Evolutionary conservation across 2,329 filamentous ascomycete species (phyloP).

Genomic region (Fusarium agapanthi): DNA sequence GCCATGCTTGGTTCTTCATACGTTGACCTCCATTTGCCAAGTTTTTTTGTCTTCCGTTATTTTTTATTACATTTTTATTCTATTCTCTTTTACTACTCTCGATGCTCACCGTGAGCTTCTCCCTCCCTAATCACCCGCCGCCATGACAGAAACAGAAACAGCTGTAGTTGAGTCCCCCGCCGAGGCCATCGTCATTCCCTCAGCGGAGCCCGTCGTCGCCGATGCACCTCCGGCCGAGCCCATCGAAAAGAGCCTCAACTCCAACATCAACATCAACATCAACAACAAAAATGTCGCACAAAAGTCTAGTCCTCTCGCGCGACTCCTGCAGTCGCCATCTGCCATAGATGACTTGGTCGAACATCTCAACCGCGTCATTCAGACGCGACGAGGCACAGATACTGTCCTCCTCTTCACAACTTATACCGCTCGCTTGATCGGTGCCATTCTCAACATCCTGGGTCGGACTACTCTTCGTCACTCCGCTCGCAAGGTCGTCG

Average conservation of each 20-base stretch:
- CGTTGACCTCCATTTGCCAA: not conserved
- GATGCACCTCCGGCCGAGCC: slow-evolving; percentile 28
- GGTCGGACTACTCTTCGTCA: slow-evolving; percentile 66
- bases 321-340: slow-evolving; percentile 30
- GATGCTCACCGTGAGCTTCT: slow-evolving; percentile 34
- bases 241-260: slow-evolving; percentile 17
- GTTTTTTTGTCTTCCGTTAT: not conserved
- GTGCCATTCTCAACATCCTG: slow-evolving; percentile 60
- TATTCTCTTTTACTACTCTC: not conserved
- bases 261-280: not conserved
- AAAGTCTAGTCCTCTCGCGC: slow-evolving; percentile 12
- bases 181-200: slow-evolving; percentile 39
- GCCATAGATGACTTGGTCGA: slow-evolving; percentile 61
- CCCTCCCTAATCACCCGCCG: slow-evolving; percentile 18
- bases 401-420: slow-evolving; percentile 72
- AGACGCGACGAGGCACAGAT: slow-evolving; percentile 75
- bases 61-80: not conserved
- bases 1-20: not conserved
- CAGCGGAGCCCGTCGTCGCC: slow-evolving; percentile 33
- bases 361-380: slow-evolving; percentile 69
- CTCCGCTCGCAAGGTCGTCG: slow-evolving; percentile 60
- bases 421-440: slow-evolving; percentile 69
- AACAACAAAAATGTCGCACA: not conserved
- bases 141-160: slow-evolving; percentile 41
- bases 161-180: slow-evolving; percentile 34